These are phyloP conservation scores for Lolium multiflorum DNA, from an alignment of 176 grass and related monocot species.

Conservation along the genomic window DNA sequence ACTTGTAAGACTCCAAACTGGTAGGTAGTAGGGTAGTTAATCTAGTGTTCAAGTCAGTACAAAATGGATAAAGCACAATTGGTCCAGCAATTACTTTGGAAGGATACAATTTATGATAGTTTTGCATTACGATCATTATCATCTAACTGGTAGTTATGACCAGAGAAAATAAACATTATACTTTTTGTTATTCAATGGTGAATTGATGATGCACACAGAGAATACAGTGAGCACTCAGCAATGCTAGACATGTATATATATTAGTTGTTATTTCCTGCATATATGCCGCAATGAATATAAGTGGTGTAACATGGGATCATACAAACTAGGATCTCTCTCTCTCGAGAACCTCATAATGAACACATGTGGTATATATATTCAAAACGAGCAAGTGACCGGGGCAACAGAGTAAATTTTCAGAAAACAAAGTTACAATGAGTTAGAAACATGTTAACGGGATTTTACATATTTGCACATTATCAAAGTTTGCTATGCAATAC, in stretches of 20 bases:
- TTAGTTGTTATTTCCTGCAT: not conserved
- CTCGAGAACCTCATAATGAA: not conserved
- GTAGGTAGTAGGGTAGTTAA: conserved; percentile 23
- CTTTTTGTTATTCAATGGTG: conserved; percentile 1
- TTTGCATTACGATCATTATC: conserved; percentile 13
- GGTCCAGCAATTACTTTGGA: not conserved
- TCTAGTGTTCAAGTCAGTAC: conserved; percentile 29
- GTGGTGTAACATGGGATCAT: conserved; percentile 2
- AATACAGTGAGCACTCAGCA: conserved; percentile 24
- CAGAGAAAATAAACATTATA: not conserved
- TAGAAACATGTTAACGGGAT: not conserved
- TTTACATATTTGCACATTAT: conserved; percentile 20
- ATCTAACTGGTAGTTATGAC: conserved; percentile 13
- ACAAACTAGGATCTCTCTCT: conserved; percentile 7
- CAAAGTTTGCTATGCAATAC: not conserved
- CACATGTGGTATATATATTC: too few species aligned
- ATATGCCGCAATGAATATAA: not conserved
- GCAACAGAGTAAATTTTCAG: not conserved
- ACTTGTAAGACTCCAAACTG: not conserved
- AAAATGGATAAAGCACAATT: not conserved
- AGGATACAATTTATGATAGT: not conserved
- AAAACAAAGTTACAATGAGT: not conserved
- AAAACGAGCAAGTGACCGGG: not conserved
- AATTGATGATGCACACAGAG: conserved; percentile 7
- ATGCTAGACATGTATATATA: not conserved